These are phyloP conservation scores for Nectriaceae sp. DNA, from an alignment of 2,329 filamentous ascomycete species.

Conservation along the genomic window DNA sequence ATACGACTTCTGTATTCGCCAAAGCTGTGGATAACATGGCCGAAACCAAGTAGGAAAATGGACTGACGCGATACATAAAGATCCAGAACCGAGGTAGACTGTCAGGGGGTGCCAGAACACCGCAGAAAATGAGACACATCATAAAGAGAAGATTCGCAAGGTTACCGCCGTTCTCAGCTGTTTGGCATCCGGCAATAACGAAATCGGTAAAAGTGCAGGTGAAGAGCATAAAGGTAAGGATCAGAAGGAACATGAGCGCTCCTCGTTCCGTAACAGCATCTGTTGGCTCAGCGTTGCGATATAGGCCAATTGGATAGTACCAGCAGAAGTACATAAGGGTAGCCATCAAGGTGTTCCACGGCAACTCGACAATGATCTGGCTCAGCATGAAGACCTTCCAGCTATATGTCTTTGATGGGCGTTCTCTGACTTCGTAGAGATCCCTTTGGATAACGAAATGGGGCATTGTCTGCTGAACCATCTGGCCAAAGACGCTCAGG, in stretches of 20 bases:
- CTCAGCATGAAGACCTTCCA: constrained; percentile 86
- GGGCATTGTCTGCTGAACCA: constrained; percentile 79
- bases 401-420: constrained; percentile 79
- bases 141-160: constrained; percentile 68
- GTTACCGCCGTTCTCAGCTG: constrained; percentile 68
- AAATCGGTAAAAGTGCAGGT: constrained; percentile 68
- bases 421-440: constrained; percentile 82
- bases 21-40: constrained; percentile 30
- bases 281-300: constrained; percentile 61
- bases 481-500: constrained; percentile 76
- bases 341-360: constrained; percentile 78
- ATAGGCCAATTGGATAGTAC: constrained; percentile 84
- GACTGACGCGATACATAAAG: constrained; percentile 70
- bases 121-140: constrained; percentile 65
- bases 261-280: constrained; percentile 50
- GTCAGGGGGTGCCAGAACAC: constrained; percentile 59
- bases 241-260: constrained; percentile 67
- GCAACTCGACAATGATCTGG: constrained; percentile 80
- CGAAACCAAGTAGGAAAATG: constrained; percentile 43
- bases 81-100: constrained; percentile 71
- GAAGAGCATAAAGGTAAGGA: constrained; percentile 67
- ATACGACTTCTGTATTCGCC: constrained; percentile 39
- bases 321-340: constrained; percentile 75
- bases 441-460: constrained; percentile 80
- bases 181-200: constrained; percentile 63